Evolutionary conservation across 805 yeast genomes (phyloP).

Genomic region (Aciculoconidium aculeatum): DNA sequence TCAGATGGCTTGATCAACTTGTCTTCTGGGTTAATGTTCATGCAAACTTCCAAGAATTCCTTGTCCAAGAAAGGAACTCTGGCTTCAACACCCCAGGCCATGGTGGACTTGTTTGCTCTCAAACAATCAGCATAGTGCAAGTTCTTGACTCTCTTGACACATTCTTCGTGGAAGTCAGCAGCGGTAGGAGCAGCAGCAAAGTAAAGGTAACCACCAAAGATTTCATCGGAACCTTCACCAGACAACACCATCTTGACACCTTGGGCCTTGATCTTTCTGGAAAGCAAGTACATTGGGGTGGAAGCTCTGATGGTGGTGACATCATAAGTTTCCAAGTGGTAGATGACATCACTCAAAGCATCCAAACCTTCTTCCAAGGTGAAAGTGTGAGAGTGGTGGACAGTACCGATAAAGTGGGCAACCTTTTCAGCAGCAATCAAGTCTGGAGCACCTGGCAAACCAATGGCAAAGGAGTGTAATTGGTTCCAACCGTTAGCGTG

Average conservation of each 20-base stretch:
- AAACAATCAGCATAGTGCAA: conserved; percentile 94
- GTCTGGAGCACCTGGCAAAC: conserved; percentile 97
- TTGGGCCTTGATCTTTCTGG: conserved; percentile 97
- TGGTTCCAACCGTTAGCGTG: conserved; percentile 72
- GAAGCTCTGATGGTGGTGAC: conserved; percentile 99
- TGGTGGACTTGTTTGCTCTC: conserved; percentile 98
- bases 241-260: conserved; percentile 99
- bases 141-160: conserved; percentile 95
- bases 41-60: conserved; percentile 81
- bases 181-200: conserved; percentile 96
- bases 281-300: conserved; percentile 95
- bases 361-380: conserved; percentile 96
- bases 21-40: conserved; percentile 93
- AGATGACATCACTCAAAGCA: conserved; percentile 89
- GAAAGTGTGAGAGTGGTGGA: conserved; percentile 97
- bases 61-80: conserved; percentile 98
- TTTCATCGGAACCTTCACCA: conserved; percentile 99
- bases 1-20: conserved; percentile 70
- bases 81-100: conserved; percentile 99
- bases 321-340: conserved; percentile 95
- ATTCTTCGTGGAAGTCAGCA: conserved; percentile 89
- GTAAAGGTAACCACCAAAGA: conserved; percentile 97
- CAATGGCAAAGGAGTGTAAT: conserved; percentile 94
- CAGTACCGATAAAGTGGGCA: conserved; percentile 91
- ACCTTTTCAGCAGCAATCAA: conserved; percentile 93